phyloP scores from a whole-genome alignment of 768 basidiomycete species.

The Dentipellis fragilis region DNA sequence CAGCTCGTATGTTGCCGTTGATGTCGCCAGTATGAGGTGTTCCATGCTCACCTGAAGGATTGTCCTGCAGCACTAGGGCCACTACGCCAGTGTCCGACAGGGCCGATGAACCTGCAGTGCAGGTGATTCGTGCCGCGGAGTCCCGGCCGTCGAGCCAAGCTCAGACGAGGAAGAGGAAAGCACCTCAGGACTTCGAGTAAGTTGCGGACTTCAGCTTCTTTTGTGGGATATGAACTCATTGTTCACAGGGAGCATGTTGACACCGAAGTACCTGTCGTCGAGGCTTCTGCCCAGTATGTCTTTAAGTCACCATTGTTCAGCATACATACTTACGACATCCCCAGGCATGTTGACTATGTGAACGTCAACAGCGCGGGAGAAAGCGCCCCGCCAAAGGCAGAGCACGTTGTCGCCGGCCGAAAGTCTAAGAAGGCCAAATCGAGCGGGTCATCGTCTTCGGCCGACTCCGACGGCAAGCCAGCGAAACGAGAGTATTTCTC shows the following conservation, averaged over 20 bases:
- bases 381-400: neutral
- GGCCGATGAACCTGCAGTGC: neutral
- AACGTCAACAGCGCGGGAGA: no score
- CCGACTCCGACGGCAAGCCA: neutral
- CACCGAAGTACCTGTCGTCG: no score
- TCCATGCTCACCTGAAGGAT: neutral
- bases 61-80: no score
- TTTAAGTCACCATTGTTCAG: no score
- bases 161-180: neutral
- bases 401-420: neutral
- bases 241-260: no score
- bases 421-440: slow-evolving; percentile 1
- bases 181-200: neutral
- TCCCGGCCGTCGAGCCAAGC: neutral
- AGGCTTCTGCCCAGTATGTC: no score
- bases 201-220: neutral
- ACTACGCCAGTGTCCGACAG: neutral
- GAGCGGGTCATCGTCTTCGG: neutral
- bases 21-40: neutral
- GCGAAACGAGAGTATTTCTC: slow-evolving; percentile 8
- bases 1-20: neutral
- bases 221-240: neutral
- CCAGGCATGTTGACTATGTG: no score
- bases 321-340: no score
- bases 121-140: no score